These are phyloP conservation scores for Rhizopus arrhizus DNA, from an alignment of 371 early-diverging fungal genomes.

Conservation along the genomic window DNA sequence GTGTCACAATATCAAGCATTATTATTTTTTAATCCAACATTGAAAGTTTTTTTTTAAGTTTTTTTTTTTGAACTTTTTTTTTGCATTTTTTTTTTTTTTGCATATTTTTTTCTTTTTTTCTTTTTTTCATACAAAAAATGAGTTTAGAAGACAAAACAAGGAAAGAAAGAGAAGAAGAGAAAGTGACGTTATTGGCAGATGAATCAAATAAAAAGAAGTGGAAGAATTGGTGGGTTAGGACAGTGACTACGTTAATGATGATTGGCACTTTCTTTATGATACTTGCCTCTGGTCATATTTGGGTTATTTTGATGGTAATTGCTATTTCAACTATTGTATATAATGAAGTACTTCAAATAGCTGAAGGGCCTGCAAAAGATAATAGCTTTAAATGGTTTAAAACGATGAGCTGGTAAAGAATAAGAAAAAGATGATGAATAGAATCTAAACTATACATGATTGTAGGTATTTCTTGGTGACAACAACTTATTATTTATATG, in stretches of 20 bases:
- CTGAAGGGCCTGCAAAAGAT: conserved; percentile 80
- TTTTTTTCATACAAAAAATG: conserved; percentile 3
- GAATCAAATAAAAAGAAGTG: conserved; percentile 69
- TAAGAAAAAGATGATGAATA: too few species aligned
- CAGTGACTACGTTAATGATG: conserved; percentile 88
- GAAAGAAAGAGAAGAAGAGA: background rate
- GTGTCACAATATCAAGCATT: too few species aligned
- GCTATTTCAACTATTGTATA: conserved; percentile 80
- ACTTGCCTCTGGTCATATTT: conserved; percentile 78
- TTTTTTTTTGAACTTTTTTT: too few species aligned
- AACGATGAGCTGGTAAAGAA: conserved; percentile 84
- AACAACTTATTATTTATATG: conserved; percentile 92
- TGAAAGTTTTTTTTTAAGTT: too few species aligned
- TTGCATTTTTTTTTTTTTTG: too few species aligned
- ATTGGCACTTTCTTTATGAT: conserved; percentile 79
- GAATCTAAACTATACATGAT: too few species aligned
- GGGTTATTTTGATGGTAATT: conserved; percentile 82
- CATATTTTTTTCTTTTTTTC: background rate
- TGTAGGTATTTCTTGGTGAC: conserved; percentile 78
- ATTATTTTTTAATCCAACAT: too few species aligned
- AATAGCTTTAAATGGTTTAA: conserved; percentile 90
- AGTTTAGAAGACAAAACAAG: background rate
- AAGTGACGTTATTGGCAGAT: conserved; percentile 42
- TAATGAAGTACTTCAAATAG: conserved; percentile 90
- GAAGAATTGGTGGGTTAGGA: conserved; percentile 80